Conservation (phyloP, 306 rosid species). For the Vicia sativa region DNA sequence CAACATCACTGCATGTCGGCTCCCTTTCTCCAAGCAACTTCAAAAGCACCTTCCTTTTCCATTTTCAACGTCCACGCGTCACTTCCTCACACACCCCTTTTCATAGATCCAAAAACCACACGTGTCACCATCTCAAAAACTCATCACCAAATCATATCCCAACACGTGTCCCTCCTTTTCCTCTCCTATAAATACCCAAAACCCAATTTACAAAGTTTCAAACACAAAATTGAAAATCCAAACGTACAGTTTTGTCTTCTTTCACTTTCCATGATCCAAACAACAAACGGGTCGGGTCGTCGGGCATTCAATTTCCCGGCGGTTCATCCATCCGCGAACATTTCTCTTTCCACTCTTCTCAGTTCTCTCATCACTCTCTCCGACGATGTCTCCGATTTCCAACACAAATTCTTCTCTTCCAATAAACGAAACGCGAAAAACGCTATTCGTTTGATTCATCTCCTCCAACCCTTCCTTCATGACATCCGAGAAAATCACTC, state of each 20-base stretch:
- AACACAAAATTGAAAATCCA: constrained; percentile 35
- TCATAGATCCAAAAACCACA: neutral
- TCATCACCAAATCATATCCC: neutral
- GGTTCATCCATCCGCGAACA: constrained; percentile 57
- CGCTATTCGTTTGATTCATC: constrained; percentile 47
- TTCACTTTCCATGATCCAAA: constrained; percentile 50
- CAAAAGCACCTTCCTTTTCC: constrained; percentile 5
- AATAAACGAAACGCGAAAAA: constrained; percentile 58
- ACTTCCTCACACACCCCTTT: constrained; percentile 5
- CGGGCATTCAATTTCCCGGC: constrained; percentile 75
- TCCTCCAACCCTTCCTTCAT: constrained; percentile 59
- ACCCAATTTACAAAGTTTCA: neutral
- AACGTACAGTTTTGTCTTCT: neutral
- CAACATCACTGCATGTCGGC: constrained; percentile 11
- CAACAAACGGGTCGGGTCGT: constrained; percentile 52
- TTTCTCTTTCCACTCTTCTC: constrained; percentile 53
- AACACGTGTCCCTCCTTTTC: constrained; percentile 55
- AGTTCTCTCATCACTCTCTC: constrained; percentile 51
- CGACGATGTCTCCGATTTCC: constrained; percentile 43
- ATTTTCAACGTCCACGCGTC: neutral
- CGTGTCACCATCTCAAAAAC: neutral
- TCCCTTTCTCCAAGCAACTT: neutral
- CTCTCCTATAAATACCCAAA: constrained; percentile 32
- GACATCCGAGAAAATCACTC: constrained; percentile 42
- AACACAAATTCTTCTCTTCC: constrained; percentile 43